Conservation (phyloP, 2,329 filamentous ascomycete genomes). For the Colletotrichum falcatum region DNA sequence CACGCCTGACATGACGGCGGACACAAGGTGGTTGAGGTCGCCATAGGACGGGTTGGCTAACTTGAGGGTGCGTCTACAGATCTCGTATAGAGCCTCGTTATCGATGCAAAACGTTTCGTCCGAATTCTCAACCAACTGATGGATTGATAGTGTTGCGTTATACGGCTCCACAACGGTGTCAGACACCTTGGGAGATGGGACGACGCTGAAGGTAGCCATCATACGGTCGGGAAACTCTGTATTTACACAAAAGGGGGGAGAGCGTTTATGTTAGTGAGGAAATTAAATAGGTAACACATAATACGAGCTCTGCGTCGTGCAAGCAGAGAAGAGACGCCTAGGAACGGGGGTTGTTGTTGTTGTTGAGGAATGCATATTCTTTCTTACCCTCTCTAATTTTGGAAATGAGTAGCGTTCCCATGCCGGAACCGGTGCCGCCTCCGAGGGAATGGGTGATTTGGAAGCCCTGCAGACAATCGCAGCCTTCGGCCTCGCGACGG, state of each 20-base stretch:
- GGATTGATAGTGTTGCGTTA: conserved; percentile 98
- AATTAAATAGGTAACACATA: too few species aligned
- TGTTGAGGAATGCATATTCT: too few species aligned
- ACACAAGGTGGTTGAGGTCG: conserved; percentile 99
- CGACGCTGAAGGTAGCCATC: conserved; percentile 99
- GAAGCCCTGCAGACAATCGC: conserved; percentile 99
- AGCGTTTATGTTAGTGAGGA: too few species aligned
- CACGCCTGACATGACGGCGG: conserved; percentile 99
- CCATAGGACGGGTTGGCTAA: conserved; percentile 98
- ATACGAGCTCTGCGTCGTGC: too few species aligned
- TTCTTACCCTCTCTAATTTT: conserved; percentile 87
- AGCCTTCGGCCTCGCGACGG: conserved; percentile 97
- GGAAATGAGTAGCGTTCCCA: conserved; percentile 99
- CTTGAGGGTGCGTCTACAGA: conserved; percentile 99
- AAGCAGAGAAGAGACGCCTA: too few species aligned
- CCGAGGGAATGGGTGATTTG: conserved; percentile 99
- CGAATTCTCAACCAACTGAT: conserved; percentile 99
- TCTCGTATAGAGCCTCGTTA: conserved; percentile 99
- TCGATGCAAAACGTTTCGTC: conserved; percentile 99
- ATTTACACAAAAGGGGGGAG: too few species aligned
- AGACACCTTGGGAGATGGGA: conserved; percentile 98
- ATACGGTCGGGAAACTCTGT: conserved; percentile 97
- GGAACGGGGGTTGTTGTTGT: too few species aligned
- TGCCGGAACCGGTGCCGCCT: conserved; percentile 99
- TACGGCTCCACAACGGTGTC: conserved; percentile 99